Percentiles rank a stretch among this genome's conserved stretches.
Evolutionary conservation across 345 rosid genomes (phyloP).

Genomic region (Brassica rapa): DNA sequence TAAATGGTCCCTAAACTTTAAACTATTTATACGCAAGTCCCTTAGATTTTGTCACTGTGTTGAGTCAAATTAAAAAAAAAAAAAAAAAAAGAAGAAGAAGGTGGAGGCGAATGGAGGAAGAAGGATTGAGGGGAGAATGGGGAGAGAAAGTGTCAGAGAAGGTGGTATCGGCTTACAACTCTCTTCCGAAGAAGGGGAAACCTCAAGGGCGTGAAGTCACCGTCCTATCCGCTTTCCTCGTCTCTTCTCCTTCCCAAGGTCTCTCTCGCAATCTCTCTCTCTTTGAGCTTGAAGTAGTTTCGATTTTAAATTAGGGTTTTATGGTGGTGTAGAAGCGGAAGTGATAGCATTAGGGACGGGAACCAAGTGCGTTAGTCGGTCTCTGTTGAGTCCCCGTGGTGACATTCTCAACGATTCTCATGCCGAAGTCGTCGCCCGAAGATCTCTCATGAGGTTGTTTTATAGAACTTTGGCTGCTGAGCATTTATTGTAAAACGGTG

Average conservation of each 20-base stretch:
- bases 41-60: not conserved
- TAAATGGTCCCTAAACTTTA: not conserved
- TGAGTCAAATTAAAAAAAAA: not conserved
- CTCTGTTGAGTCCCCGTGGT: conserved; percentile 65
- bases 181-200: conserved; percentile 87
- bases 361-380: conserved; percentile 73
- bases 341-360: conserved; percentile 87
- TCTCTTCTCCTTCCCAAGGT: conserved; percentile 84
- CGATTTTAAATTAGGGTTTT: not conserved
- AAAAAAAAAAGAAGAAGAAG: too few relatives aligned
- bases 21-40: conserved; percentile 3
- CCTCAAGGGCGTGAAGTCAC: conserved; percentile 93
- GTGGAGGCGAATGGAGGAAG: conserved; percentile 26
- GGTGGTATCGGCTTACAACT: conserved; percentile 50
- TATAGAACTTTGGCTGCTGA: not conserved
- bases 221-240: conserved; percentile 73
- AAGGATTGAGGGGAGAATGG: conserved; percentile 38
- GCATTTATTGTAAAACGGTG: not conserved
- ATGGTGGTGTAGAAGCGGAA: conserved; percentile 49
- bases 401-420: conserved; percentile 89
- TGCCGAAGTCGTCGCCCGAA: conserved; percentile 80
- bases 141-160: conserved; percentile 60
- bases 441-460: conserved; percentile 70
- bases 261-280: not conserved
- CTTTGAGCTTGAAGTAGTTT: not conserved